Evolutionary conservation across 1,284 basidiomycete genomes (phyloP).

Genomic region (Irpex sp.): DNA sequence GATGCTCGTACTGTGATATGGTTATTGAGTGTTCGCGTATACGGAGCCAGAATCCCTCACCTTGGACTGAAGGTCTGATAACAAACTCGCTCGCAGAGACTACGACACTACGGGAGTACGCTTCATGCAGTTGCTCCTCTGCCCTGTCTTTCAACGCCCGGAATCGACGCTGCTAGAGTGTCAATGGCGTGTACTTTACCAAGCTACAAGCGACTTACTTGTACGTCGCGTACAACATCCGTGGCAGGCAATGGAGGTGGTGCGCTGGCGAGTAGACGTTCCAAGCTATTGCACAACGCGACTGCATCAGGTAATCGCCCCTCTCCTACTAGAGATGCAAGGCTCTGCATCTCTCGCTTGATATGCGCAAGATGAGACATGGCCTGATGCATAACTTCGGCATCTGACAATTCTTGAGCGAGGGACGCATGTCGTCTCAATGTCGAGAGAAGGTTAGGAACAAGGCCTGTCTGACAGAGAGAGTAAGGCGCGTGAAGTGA

Average conservation of each 20-base stretch:
- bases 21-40: background rate
- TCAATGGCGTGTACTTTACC: constrained; percentile 7
- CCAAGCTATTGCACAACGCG: constrained; percentile 35
- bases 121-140: constrained; percentile 71
- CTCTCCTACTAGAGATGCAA: constrained; percentile 42
- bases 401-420: constrained; percentile 56
- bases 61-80: constrained; percentile 52
- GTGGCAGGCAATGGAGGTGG: constrained; percentile 51
- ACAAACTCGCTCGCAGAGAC: constrained; percentile 46
- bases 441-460: constrained; percentile 49
- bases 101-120: constrained; percentile 55
- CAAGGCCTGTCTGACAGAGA: constrained; percentile 24
- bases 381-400: constrained; percentile 44
- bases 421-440: constrained; percentile 56
- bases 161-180: constrained; percentile 43
- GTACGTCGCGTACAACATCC: constrained; percentile 51
- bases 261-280: constrained; percentile 41
- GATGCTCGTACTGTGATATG: constrained; percentile 50
- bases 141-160: constrained; percentile 52
- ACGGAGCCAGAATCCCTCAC: constrained; percentile 32
- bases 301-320: constrained; percentile 65
- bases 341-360: constrained; percentile 37
- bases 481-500: background rate
- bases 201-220: constrained; percentile 37
- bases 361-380: constrained; percentile 53